Base-by-base conservation (phyloP, 805 yeast genomes). In the Komagataella pastoris region DNA sequence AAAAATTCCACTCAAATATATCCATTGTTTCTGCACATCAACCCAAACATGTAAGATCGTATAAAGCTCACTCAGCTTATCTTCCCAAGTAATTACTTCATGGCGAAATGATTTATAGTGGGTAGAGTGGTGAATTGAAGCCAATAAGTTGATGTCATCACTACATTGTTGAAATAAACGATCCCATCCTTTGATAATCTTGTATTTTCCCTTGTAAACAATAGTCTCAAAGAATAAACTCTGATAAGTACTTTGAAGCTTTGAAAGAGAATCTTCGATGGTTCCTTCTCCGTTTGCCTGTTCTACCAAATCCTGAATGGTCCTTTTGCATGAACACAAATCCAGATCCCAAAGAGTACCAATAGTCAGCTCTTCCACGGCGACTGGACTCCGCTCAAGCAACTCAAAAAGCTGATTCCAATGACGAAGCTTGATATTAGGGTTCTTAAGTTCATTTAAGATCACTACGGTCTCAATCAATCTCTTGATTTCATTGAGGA, bases 1-100 rank as follows among this genome's bases (percentile, higher is more conserved):
- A 59, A 91, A 84, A 0, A 88, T 79, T 2, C 96, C 96, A 55
- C 80, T 83, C 19, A 90, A 69, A 61, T 91, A 88, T 1, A 87
- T 77, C 95, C 96, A 90, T 58, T 83, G 87, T n/a, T 83, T 70
- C 63, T 91, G 98, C 1, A 81, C 85, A 40, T 88, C 96, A 24
- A 85, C 74, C 95, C 96, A 89, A 0, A 65, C 59, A 55, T 81
- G 87, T 40, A 86, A 69, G 1, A 86, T 60, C 1, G 69, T 66
- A 47, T 72, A 73, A 1, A 88, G 57, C 0, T 61, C 57, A 48
- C 74, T 75, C n/a, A 91, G 60, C 51, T 72, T 76, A 0, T 67
- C 68, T 55, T 83, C 89, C 71, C 88, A 71, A 1, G 67, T 70
- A 6, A 61, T 53, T 0, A 82, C 74, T 6, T 76, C 80, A 48